Evolutionary conservation across 1,284 basidiomycete genomes (phyloP).

Genomic region (Leucoagaricus sp.): DNA sequence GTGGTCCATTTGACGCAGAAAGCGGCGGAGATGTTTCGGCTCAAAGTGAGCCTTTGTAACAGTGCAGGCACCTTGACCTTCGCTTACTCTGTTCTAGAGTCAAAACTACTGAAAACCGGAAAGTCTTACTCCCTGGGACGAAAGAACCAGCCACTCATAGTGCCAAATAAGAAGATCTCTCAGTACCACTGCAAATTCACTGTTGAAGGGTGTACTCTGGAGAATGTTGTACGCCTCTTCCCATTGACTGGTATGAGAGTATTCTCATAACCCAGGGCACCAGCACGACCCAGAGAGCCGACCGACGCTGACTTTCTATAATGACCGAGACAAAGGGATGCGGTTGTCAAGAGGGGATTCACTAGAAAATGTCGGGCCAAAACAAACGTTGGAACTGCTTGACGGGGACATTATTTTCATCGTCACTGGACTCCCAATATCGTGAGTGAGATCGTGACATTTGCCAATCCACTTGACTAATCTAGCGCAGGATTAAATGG

Average conservation of each 20-base stretch:
- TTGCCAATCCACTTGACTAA: constrained; percentile 11
- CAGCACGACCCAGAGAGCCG: constrained; percentile 40
- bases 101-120: constrained; percentile 62
- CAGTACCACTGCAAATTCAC: constrained; percentile 54
- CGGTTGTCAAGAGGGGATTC: constrained; percentile 36
- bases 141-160: constrained; percentile 48
- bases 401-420: constrained; percentile 54
- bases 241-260: background rate
- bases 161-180: constrained; percentile 65
- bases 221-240: constrained; percentile 51
- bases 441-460: constrained; percentile 35
- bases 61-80: background rate
- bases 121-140: constrained; percentile 55
- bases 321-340: constrained; percentile 47
- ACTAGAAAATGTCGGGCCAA: constrained; percentile 27
- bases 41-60: constrained; percentile 36
- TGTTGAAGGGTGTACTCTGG: constrained; percentile 48
- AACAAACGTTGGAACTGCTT: constrained; percentile 36
- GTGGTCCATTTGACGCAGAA: constrained; percentile 53
- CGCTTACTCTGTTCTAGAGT: constrained; percentile 39
- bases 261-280: background rate
- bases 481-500: constrained; percentile 51
- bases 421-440: constrained; percentile 43
- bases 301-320: constrained; percentile 46
- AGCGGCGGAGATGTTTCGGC: constrained; percentile 31